Conservation (phyloP, 2,329 filamentous ascomycete genomes). For the Nectriaceae sp. region DNA sequence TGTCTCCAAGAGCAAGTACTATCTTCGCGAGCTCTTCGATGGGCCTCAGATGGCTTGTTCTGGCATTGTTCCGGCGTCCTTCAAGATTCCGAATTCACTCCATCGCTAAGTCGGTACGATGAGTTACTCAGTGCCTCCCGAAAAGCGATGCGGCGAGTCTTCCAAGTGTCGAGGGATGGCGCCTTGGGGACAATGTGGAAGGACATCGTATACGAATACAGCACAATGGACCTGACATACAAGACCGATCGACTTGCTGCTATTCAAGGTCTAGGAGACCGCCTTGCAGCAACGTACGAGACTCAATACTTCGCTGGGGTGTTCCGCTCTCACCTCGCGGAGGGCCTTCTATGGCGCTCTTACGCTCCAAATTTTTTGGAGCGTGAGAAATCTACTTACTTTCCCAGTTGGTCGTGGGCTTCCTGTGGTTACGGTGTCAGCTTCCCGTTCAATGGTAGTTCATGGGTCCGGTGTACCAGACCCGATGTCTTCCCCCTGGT, state of each 20-base stretch:
- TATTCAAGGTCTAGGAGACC: conserved; percentile 8
- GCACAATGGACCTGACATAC: conserved; percentile 6
- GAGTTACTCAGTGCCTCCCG: background rate
- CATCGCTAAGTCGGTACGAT: background rate
- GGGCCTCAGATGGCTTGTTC: background rate
- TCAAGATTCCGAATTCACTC: background rate
- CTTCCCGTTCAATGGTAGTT: too few species aligned
- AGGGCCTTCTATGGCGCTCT: conserved; percentile 10
- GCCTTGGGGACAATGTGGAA: background rate
- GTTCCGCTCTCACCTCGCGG: conserved; percentile 3
- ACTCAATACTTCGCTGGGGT: conserved; percentile 10
- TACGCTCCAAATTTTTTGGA: too few species aligned
- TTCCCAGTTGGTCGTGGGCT: too few species aligned
- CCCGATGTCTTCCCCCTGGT: too few species aligned
- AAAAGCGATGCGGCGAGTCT: too few species aligned
- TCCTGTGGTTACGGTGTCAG: too few species aligned
- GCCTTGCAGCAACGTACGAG: background rate
- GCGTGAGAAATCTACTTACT: too few species aligned
- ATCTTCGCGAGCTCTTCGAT: background rate
- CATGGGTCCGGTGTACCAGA: too few species aligned
- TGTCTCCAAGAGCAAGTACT: conserved; percentile 31
- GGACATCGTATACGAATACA: conserved; percentile 1
- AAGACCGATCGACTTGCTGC: conserved; percentile 8
- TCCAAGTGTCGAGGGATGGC: background rate
- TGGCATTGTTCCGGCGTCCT: background rate